These are phyloP conservation scores for Crucibulum laeve DNA, from an alignment of 768 basidiomycete genomes.

Conservation along the genomic window DNA sequence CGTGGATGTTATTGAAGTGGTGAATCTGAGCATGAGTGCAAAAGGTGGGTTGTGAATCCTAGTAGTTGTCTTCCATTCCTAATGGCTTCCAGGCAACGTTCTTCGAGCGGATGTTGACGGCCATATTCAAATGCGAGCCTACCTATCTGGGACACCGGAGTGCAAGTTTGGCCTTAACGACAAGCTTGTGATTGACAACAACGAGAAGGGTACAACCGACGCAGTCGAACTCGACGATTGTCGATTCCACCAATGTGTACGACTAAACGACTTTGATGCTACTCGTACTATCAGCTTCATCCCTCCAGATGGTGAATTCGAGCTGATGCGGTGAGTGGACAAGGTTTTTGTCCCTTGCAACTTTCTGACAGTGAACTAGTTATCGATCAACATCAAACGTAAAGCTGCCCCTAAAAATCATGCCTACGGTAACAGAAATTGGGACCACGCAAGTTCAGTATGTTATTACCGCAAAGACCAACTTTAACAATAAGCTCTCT, in stretches of 20 bases:
- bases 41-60: slow-evolving; percentile 56
- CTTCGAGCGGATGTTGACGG: slow-evolving; percentile 97
- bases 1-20: slow-evolving; percentile 97
- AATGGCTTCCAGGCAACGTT: slow-evolving; percentile 56
- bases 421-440: slow-evolving; percentile 89
- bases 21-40: slow-evolving; percentile 96
- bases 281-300: slow-evolving; percentile 94
- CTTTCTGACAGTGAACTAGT: slow-evolving; percentile 33
- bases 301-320: slow-evolving; percentile 98
- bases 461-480: slow-evolving; percentile 80
- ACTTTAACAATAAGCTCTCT: slow-evolving; percentile 87
- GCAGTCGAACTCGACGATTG: slow-evolving; percentile 98
- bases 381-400: slow-evolving; percentile 96
- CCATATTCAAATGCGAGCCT: slow-evolving; percentile 97
- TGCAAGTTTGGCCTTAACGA: slow-evolving; percentile 99
- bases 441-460: slow-evolving; percentile 92
- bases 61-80: neutral
- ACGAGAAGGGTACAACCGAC: slow-evolving; percentile 57
- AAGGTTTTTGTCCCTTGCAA: neutral
- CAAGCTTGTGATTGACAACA: slow-evolving; percentile 95
- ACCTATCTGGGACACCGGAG: slow-evolving; percentile 93
- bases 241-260: slow-evolving; percentile 97
- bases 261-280: slow-evolving; percentile 91
- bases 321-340: slow-evolving; percentile 81
- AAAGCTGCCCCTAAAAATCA: slow-evolving; percentile 86